Conservation (phyloP, 1,139 yeast genomes). For the Yamadazyma atlantica region DNA sequence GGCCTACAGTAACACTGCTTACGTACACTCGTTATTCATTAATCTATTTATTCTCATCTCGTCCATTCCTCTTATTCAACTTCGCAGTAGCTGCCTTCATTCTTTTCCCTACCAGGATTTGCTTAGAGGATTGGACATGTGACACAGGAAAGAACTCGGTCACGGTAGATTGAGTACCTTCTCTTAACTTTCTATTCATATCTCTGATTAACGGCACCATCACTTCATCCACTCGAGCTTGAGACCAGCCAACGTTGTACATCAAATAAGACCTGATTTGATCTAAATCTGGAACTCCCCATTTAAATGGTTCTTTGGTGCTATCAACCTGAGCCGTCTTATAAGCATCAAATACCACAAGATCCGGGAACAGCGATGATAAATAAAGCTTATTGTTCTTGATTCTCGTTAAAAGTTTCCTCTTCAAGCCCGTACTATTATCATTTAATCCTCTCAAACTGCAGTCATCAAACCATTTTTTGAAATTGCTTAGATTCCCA, state of each 20-base stretch:
- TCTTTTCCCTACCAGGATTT: conserved; percentile 55
- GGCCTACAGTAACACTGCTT: no score
- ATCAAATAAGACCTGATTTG: conserved; percentile 68
- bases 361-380: conserved; percentile 69
- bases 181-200: conserved; percentile 59
- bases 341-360: conserved; percentile 71
- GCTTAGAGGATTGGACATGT: conserved; percentile 42
- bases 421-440: conserved; percentile 30
- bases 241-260: conserved; percentile 80
- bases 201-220: conserved; percentile 86
- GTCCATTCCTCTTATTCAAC: conserved; percentile 37
- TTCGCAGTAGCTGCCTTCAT: conserved; percentile 57
- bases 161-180: conserved; percentile 56
- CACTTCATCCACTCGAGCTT: conserved; percentile 74
- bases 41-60: no score
- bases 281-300: conserved; percentile 92
- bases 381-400: conserved; percentile 62
- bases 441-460: conserved; percentile 21
- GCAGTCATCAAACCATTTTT: conserved; percentile 40
- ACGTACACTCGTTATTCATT: no score
- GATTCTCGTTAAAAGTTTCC: conserved; percentile 55
- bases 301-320: conserved; percentile 72
- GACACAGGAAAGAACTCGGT: conserved; percentile 62
- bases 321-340: conserved; percentile 77
- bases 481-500: conserved; percentile 38